Base-by-base conservation (phyloP, 148 eudicot genomes). In the Heliamphora exappendiculata region DNA sequence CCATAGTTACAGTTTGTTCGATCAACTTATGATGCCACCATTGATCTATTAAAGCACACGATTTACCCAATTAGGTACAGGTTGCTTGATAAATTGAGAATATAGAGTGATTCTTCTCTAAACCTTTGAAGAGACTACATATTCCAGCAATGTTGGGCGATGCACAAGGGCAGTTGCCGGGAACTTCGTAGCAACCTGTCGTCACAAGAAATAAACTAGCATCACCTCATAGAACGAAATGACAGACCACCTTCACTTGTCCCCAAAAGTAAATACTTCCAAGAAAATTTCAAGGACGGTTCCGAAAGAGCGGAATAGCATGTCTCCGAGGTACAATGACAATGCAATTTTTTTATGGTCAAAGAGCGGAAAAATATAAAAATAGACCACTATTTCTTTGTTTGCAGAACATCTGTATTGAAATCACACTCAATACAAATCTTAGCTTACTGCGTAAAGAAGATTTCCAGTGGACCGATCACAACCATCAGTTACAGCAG, bases 111-210 rank as follows among this genome's bases (percentile, higher is more conserved):
- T 29, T 65, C 50, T 20, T 36, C 17, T 45, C 60, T 60, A 64
- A 9, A 94, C 98, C 97, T 92, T 89, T 17, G 81, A 86, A 8
- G 93, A 82, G 71, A 87, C 90, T 80, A 94, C 84, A 73, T 92
- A 94, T 41, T 80, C 81, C 53, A 87, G 89, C 69, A 92, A 78
- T 60, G 76, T 72, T 7, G 90, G 88, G 12, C 96, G 90, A 80
- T 92, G 96, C 83, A 85, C 87, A 69, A 92, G 87, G 17, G 98
- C 97, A 84, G 85, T 89, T n/a, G 90, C 85, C 7, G 97, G 98
- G 55, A 88, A 95, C 74, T 89, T 89, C 20, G 98, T 91, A 4
- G 98, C 98, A 64, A 92, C 94, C 98, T 94, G 85, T 58, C 78
- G 42, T 5, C 17, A 19, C 19, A 75, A 62, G n/a, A 39, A 67